phyloP scores from a whole-genome alignment of 2,329 filamentous ascomycete genomes.

The Penicillium sp. region DNA sequence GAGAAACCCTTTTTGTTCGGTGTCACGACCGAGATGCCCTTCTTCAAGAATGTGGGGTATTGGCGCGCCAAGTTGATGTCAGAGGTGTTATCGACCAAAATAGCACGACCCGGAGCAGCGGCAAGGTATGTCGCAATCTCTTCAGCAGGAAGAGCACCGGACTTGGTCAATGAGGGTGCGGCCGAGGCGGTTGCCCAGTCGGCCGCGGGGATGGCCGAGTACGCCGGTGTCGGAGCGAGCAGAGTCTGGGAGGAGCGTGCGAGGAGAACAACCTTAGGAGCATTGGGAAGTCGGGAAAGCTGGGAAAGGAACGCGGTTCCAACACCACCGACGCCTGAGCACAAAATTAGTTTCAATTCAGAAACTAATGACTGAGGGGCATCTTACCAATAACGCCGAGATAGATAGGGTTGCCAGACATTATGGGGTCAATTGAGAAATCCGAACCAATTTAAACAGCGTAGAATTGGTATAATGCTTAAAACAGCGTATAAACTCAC shows the following conservation, averaged over 20 bases:
- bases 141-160: constrained; percentile 52
- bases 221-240: constrained; percentile 63
- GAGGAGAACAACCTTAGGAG: constrained; percentile 74
- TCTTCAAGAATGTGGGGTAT: constrained; percentile 74
- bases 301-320: constrained; percentile 86
- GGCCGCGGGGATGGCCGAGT: constrained; percentile 54
- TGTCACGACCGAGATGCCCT: constrained; percentile 85
- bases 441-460: no score
- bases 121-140: constrained; percentile 73
- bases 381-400: constrained; percentile 40
- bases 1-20: constrained; percentile 99
- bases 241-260: constrained; percentile 79
- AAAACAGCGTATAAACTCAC: no score
- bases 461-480: no score
- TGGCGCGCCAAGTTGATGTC: constrained; percentile 75
- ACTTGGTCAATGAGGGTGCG: constrained; percentile 52
- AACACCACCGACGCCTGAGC: constrained; percentile 84
- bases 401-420: constrained; percentile 35
- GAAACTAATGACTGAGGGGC: no score
- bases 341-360: no score
- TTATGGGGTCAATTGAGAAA: constrained; percentile 6
- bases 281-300: constrained; percentile 63
- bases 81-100: constrained; percentile 94
- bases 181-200: constrained; percentile 55
- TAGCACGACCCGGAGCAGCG: constrained; percentile 66